phyloP scores from a whole-genome alignment of 805 yeast genomes.

The Torulaspora indica region DNA sequence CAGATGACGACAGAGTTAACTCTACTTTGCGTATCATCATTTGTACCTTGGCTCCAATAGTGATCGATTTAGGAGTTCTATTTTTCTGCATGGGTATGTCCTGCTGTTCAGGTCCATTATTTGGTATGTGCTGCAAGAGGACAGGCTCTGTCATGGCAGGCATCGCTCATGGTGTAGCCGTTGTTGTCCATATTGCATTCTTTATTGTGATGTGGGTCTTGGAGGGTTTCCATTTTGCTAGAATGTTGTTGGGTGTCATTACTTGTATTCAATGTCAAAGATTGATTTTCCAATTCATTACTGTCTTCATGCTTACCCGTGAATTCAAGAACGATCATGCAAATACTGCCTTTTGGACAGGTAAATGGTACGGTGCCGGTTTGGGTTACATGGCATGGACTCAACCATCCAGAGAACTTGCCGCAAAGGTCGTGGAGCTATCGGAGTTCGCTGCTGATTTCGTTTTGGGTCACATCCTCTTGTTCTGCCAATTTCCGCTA shows the following conservation, averaged over 20 bases:
- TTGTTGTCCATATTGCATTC: constrained; percentile 77
- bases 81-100: constrained; percentile 74
- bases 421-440: constrained; percentile 88
- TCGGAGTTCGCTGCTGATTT: constrained; percentile 97
- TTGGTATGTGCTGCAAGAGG: constrained; percentile 92
- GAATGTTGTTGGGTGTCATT: constrained; percentile 80
- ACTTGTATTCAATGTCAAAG: constrained; percentile 86
- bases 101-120: constrained; percentile 96
- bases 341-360: constrained; percentile 99
- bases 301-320: constrained; percentile 75
- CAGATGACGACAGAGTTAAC: constrained; percentile 51
- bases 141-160: constrained; percentile 95
- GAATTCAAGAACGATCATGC: constrained; percentile 95
- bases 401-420: constrained; percentile 93
- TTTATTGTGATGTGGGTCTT: constrained; percentile 96
- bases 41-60: constrained; percentile 89
- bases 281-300: constrained; percentile 76
- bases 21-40: constrained; percentile 66
- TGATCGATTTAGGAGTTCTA: constrained; percentile 79
- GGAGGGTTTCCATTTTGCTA: constrained; percentile 85
- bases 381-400: constrained; percentile 91
- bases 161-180: constrained; percentile 92
- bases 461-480: constrained; percentile 80
- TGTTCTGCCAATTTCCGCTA: constrained; percentile 86
- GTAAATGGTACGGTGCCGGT: constrained; percentile 96